phyloP scores from a whole-genome alignment of 1,139 yeast species.

The Candida tetrigidarum region DNA sequence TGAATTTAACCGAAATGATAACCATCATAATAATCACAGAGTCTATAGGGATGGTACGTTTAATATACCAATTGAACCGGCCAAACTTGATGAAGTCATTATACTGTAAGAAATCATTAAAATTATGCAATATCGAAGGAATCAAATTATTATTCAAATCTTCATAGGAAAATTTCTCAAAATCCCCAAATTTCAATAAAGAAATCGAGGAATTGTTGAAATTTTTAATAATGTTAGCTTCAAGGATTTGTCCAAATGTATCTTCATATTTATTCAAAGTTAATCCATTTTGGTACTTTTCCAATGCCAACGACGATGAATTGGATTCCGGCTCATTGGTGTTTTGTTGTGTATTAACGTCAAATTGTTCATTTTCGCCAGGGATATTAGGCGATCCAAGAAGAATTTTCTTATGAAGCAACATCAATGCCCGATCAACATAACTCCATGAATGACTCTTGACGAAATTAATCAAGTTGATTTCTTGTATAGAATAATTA shows the following conservation, averaged over 20 bases:
- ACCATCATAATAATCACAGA: conserved; percentile 58
- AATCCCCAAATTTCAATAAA: conserved; percentile 38
- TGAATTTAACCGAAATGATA: conserved; percentile 56
- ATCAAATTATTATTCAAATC: conserved; percentile 56
- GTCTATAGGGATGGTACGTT: conserved; percentile 62
- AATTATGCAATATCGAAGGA: conserved; percentile 60
- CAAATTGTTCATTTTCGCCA: conserved; percentile 9
- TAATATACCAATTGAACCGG: conserved; percentile 61
- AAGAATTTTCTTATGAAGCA: conserved; percentile 57
- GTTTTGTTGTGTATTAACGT: too few species aligned
- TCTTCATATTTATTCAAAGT: conserved; percentile 45
- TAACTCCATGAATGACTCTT: conserved; percentile 55
- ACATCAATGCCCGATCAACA: conserved; percentile 59
- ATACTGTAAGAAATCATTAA: conserved; percentile 55
- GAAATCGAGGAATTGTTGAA: conserved; percentile 40
- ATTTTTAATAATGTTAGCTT: conserved; percentile 42
- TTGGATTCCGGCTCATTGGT: too few species aligned
- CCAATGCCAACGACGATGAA: too few species aligned
- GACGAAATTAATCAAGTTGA: conserved; percentile 51
- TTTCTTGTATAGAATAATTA: conserved; percentile 42
- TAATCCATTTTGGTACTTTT: conserved; percentile 16
- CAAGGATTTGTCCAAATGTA: conserved; percentile 45
- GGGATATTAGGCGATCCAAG: conserved; percentile 28
- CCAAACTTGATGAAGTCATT: conserved; percentile 54
- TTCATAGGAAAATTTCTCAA: conserved; percentile 46